A percentile compares a stretch with the other conserved stretches of the same genome.
Evolutionary conservation across 116 monocot species (phyloP).

Genomic region (Posidonia oceanica): DNA sequence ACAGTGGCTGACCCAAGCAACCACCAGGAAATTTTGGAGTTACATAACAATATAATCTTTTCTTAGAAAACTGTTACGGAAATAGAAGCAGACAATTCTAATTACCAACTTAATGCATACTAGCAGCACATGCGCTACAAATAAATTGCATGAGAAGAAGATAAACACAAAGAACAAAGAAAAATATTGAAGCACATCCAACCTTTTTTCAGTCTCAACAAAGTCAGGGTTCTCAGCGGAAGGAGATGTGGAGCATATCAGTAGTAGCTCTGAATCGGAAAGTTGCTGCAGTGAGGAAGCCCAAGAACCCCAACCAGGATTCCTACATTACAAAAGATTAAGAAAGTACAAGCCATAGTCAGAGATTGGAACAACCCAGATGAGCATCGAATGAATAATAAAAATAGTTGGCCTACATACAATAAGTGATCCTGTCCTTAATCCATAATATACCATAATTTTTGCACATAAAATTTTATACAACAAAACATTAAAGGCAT

Average conservation of each 20-base stretch:
- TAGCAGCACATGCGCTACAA: not conserved
- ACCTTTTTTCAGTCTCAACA: slow-evolving; percentile 85
- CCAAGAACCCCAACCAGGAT: slow-evolving; percentile 17
- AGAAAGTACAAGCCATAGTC: not conserved
- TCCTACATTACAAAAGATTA: slow-evolving; percentile 31
- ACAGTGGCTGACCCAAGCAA: too few relatives aligned
- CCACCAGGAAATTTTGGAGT: too few relatives aligned
- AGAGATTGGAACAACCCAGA: not conserved
- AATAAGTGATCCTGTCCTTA: too few relatives aligned
- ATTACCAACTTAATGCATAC: too few relatives aligned
- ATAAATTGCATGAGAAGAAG: not conserved
- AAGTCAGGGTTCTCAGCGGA: slow-evolving; percentile 77
- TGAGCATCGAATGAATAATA: too few relatives aligned
- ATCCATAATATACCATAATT: too few relatives aligned
- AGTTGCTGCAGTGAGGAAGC: slow-evolving; percentile 42
- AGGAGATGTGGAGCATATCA: slow-evolving; percentile 80
- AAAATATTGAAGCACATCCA: not conserved
- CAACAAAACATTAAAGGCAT: too few relatives aligned
- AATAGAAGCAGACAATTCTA: too few relatives aligned
- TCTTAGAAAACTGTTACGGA: too few relatives aligned
- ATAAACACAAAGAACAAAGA: not conserved
- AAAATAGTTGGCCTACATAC: too few relatives aligned
- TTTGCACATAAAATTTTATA: too few relatives aligned
- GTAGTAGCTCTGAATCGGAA: slow-evolving; percentile 63
- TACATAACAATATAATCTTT: too few relatives aligned